Evolutionary conservation across 2,329 filamentous ascomycete species (phyloP).

Genomic region (Colletotrichum coccodes): DNA sequence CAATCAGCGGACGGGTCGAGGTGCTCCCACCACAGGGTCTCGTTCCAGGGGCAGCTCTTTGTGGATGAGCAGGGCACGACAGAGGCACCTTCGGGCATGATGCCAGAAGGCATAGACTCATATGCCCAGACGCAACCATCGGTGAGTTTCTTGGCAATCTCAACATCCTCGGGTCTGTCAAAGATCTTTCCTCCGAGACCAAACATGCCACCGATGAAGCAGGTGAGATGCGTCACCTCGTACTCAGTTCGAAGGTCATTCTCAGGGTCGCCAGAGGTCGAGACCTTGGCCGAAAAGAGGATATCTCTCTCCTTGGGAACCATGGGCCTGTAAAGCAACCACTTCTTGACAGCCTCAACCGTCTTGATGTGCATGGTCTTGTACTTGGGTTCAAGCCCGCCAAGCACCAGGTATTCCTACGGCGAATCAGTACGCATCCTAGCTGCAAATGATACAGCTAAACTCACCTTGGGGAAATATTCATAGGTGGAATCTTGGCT

Average conservation of each 20-base stretch:
- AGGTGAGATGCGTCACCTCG: constrained; percentile 72
- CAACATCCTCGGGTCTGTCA: constrained; percentile 66
- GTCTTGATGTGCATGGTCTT: constrained; percentile 76
- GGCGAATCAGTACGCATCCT: constrained; percentile 41
- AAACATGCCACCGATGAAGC: constrained; percentile 78
- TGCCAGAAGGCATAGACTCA: constrained; percentile 65
- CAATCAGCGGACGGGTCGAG: constrained; percentile 58
- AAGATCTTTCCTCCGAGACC: constrained; percentile 73
- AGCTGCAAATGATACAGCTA: background rate
- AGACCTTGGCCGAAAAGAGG: constrained; percentile 76
- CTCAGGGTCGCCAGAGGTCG: constrained; percentile 53
- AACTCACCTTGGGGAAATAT: constrained; percentile 67
- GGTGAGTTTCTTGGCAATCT: constrained; percentile 70
- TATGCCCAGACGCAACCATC: constrained; percentile 79
- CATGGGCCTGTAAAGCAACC: constrained; percentile 84
- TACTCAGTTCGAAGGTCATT: constrained; percentile 60
- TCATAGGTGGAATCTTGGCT: constrained; percentile 78
- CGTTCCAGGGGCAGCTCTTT: constrained; percentile 63
- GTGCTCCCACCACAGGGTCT: constrained; percentile 58
- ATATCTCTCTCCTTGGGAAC: constrained; percentile 73
- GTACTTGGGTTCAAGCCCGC: constrained; percentile 79
- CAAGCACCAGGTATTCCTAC: constrained; percentile 77
- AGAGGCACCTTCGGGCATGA: constrained; percentile 70
- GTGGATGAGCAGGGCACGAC: constrained; percentile 59
- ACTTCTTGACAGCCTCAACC: constrained; percentile 74